Percentiles rank a stretch among this genome's conserved stretches.
Conservation (phyloP, 257 asterid species). For the Leptodermis oblonga region DNA sequence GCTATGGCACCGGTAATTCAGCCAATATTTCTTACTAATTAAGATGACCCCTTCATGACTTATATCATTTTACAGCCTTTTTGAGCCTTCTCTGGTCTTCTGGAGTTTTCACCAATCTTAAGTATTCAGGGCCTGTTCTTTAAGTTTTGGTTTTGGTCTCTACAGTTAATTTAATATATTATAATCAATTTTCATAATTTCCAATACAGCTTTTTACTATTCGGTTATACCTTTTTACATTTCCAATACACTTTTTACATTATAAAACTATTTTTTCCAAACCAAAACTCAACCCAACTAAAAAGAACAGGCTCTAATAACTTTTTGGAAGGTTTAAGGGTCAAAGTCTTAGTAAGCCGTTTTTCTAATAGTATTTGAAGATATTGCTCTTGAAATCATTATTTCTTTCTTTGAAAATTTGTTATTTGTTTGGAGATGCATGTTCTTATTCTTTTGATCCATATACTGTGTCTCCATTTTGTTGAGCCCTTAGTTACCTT, state of each 20-base stretch:
- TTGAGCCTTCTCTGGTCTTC: background rate
- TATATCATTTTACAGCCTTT: background rate
- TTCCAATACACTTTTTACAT: no score
- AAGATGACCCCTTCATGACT: background rate
- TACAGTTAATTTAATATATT: no score
- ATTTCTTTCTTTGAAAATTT: background rate
- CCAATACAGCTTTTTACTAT: no score
- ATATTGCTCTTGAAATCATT: background rate
- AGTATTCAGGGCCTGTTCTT: no score
- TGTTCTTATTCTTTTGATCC: background rate
- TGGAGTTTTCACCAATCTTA: background rate
- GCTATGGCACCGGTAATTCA: background rate
- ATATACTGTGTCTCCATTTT: background rate
- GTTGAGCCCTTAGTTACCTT: background rate
- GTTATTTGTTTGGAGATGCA: background rate
- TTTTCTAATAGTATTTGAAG: slow-evolving; percentile 1
- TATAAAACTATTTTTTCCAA: no score
- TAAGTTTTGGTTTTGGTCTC: no score
- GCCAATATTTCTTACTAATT: background rate
- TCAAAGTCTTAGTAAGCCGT: background rate
- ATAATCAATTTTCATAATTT: no score
- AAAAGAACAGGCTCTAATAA: no score
- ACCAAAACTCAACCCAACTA: no score
- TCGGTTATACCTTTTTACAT: no score
- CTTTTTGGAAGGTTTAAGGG: background rate